Conservation (phyloP, 2,329 filamentous ascomycete genomes). For the Orbilia ellipsospora region DNA sequence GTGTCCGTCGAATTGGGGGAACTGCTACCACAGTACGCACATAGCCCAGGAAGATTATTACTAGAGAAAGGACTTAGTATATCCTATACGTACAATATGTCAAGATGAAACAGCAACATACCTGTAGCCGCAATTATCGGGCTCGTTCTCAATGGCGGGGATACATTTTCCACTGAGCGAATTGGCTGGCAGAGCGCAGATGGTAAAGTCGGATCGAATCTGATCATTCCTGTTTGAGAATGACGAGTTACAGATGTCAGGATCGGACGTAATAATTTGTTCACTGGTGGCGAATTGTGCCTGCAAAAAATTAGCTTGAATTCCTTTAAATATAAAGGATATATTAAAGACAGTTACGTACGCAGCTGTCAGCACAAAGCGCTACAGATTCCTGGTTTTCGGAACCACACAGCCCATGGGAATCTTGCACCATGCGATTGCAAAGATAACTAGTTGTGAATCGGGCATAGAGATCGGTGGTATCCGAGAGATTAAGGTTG, state of each 20-base stretch:
- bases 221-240: constrained; percentile 73
- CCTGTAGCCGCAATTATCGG: constrained; percentile 84
- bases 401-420: constrained; percentile 75
- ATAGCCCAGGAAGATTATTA: constrained; percentile 76
- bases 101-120: constrained; percentile 42
- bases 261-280: constrained; percentile 81
- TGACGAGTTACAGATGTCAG: constrained; percentile 75
- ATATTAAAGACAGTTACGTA: constrained; percentile 62
- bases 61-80: constrained; percentile 36
- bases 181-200: constrained; percentile 83
- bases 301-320: constrained; percentile 63
- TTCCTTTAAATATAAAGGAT: not conserved
- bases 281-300: constrained; percentile 89
- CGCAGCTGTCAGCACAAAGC: constrained; percentile 89
- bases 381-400: constrained; percentile 74
- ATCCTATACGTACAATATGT: constrained; percentile 59
- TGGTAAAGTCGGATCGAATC: constrained; percentile 90
- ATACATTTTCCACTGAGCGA: constrained; percentile 82
- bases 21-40: constrained; percentile 84
- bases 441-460: constrained; percentile 93
- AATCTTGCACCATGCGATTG: constrained; percentile 93
- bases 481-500: constrained; percentile 79
- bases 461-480: constrained; percentile 85
- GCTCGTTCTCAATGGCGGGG: constrained; percentile 80
- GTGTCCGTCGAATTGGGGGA: constrained; percentile 93